Evolutionary conservation across 495 filamentous ascomycete species (phyloP).

Genomic region (Cairneyella variabilis): DNA sequence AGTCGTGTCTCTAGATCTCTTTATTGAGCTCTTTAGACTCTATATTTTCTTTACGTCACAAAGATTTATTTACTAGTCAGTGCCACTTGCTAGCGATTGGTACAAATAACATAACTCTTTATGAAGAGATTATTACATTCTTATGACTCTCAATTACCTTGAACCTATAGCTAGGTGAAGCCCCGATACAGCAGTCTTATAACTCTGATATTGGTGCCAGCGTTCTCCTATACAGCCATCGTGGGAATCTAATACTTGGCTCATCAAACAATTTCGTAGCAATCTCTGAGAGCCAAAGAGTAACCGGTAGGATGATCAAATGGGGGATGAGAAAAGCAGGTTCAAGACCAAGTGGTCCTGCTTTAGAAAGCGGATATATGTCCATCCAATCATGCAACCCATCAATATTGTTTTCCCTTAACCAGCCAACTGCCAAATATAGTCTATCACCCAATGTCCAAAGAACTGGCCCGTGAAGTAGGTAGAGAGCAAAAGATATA

Average conservation of each 20-base stretch:
- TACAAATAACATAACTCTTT: too few relatives aligned
- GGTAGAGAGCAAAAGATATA: constrained; percentile 53
- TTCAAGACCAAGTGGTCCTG: constrained; percentile 52
- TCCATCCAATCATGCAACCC: constrained; percentile 33
- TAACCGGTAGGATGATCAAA: constrained; percentile 51
- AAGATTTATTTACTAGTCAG: too few relatives aligned
- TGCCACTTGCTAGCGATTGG: too few relatives aligned
- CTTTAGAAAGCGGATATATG: constrained; percentile 13
- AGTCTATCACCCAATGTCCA: constrained; percentile 44
- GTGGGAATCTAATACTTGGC: constrained; percentile 48
- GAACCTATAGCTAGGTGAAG: too few relatives aligned
- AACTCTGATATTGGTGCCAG: constrained; percentile 23
- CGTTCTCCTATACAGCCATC: constrained; percentile 47
- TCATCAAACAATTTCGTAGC: constrained; percentile 52
- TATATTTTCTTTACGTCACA: too few relatives aligned
- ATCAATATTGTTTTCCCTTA: constrained; percentile 27
- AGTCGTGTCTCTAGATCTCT: too few relatives aligned
- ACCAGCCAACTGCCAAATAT: constrained; percentile 53
- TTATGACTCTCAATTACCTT: too few relatives aligned
- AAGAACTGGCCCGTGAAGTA: constrained; percentile 53
- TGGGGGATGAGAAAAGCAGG: constrained; percentile 48
- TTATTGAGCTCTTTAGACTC: too few relatives aligned
- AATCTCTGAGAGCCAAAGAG: constrained; percentile 53
- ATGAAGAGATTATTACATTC: too few relatives aligned
- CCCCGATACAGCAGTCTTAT: too few relatives aligned